Evolutionary conservation across 106 monocot species (phyloP).

Genomic region (Dendrobium huoshanense): DNA sequence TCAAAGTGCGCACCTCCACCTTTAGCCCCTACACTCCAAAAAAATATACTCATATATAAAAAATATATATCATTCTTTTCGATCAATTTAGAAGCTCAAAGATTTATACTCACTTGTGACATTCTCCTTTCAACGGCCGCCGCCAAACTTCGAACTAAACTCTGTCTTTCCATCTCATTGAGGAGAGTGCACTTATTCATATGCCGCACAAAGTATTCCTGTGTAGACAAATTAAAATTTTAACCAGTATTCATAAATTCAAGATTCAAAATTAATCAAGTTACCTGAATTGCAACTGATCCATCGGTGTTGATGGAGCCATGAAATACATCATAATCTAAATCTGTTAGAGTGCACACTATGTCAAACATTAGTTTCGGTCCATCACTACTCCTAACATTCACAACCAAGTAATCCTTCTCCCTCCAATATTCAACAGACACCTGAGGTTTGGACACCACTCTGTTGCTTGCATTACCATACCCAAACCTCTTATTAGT

Average conservation of each 20-base stretch:
- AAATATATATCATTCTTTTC: too few relatives aligned
- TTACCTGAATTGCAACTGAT: slow-evolving; percentile 38
- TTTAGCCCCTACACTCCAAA: slow-evolving; percentile 16
- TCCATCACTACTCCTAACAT: slow-evolving; percentile 50
- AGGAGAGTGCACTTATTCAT: slow-evolving; percentile 10
- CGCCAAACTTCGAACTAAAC: slow-evolving; percentile 17
- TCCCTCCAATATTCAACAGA: slow-evolving; percentile 40
- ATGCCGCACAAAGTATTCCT: slow-evolving; percentile 28
- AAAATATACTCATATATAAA: not conserved
- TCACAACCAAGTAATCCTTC: slow-evolving; percentile 61
- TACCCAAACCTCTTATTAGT: not conserved
- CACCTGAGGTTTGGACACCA: not conserved
- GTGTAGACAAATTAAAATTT: not conserved
- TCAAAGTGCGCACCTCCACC: slow-evolving; percentile 16
- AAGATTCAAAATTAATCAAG: too few relatives aligned
- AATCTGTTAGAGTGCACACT: slow-evolving; percentile 69
- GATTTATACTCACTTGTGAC: slow-evolving; percentile 38
- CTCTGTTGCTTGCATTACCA: too few relatives aligned
- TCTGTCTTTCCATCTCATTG: slow-evolving; percentile 20
- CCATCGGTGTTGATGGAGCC: slow-evolving; percentile 46
- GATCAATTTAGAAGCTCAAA: not conserved
- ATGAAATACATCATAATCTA: slow-evolving; percentile 79
- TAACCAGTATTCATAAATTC: too few relatives aligned
- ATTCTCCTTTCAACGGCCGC: slow-evolving; percentile 31
- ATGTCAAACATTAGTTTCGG: slow-evolving; percentile 74